A percentile compares a stretch with the other conserved stretches of the same genome.
phyloP scores from a whole-genome alignment of 345 rosid genomes.

The Excoecaria agallocha region DNA sequence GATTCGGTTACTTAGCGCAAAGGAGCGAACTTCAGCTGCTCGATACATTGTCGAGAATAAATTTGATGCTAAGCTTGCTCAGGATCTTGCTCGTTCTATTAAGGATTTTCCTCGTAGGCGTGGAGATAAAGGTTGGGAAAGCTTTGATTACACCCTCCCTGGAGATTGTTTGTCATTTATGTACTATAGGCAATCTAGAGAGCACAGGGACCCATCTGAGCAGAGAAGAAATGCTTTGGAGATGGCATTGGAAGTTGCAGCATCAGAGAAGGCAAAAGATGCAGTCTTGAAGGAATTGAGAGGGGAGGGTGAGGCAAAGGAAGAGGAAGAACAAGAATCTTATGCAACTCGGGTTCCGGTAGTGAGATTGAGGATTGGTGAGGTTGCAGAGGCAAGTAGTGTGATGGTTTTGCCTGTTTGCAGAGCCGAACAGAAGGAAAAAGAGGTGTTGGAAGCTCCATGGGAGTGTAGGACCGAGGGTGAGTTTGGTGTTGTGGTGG shows the following conservation, averaged over 20 bases:
- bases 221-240: constrained; percentile 42
- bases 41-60: constrained; percentile 36
- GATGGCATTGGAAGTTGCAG: constrained; percentile 59
- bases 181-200: constrained; percentile 70
- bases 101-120: constrained; percentile 84
- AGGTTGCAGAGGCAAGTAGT: constrained; percentile 67
- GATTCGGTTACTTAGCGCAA: constrained; percentile 55
- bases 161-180: constrained; percentile 81
- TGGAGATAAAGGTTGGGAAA: constrained; percentile 52
- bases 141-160: constrained; percentile 57
- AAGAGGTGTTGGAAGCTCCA: constrained; percentile 64
- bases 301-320: constrained; percentile 30
- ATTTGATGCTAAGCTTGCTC: constrained; percentile 55
- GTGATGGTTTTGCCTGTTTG: constrained; percentile 80
- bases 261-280: constrained; percentile 58
- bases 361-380: constrained; percentile 68
- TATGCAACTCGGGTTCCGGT: constrained; percentile 50
- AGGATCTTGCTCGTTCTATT: constrained; percentile 70
- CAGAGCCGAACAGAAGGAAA: constrained; percentile 49
- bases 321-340: constrained; percentile 28
- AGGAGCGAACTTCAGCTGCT: constrained; percentile 64
- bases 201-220: constrained; percentile 54
- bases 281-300: constrained; percentile 46
- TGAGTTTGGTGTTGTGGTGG: constrained; percentile 69
- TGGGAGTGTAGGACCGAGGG: constrained; percentile 49